These are phyloP conservation scores for Penicillium riverlandense DNA, from an alignment of 495 filamentous ascomycete genomes.

Conservation along the genomic window DNA sequence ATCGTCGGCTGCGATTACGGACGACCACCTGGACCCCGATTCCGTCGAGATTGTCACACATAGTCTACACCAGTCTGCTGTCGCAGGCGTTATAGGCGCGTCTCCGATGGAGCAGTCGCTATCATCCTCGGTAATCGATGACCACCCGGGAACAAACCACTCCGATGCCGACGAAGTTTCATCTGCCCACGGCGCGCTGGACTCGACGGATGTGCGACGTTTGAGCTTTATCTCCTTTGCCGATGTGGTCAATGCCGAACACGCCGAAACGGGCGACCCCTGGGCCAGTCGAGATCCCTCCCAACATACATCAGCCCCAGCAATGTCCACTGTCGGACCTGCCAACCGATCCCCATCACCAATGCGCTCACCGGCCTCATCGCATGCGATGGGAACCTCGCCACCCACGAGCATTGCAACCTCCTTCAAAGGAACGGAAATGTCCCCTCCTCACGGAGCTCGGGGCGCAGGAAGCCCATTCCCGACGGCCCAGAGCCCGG, in stretches of 20 bases:
- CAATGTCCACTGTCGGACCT: slow-evolving; percentile 28
- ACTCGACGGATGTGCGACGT: slow-evolving; percentile 69
- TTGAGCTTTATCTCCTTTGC: slow-evolving; percentile 92
- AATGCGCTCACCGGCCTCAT: slow-evolving; percentile 61
- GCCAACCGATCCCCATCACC: slow-evolving; percentile 67
- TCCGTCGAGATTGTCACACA: slow-evolving; percentile 85
- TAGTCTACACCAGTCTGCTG: slow-evolving; percentile 69
- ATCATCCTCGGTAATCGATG: slow-evolving; percentile 24
- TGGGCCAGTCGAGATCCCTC: slow-evolving; percentile 46
- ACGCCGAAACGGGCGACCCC: slow-evolving; percentile 38
- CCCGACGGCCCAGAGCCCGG: slow-evolving; percentile 31
- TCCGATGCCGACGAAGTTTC: slow-evolving; percentile 57
- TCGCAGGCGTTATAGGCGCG: slow-evolving; percentile 49
- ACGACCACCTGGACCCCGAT: slow-evolving; percentile 45
- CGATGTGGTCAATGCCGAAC: slow-evolving; percentile 88
- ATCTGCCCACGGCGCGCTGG: slow-evolving; percentile 42
- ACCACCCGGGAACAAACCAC: slow-evolving; percentile 48
- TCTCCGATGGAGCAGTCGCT: slow-evolving; percentile 24
- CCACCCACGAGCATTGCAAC: slow-evolving; percentile 62
- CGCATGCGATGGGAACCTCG: slow-evolving; percentile 52
- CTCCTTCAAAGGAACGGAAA: slow-evolving; percentile 58
- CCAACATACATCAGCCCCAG: slow-evolving; percentile 44
- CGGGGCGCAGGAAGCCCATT: slow-evolving; percentile 19
- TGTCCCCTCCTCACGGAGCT: slow-evolving; percentile 42
- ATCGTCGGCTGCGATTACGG: slow-evolving; percentile 81